phyloP scores from a whole-genome alignment of 2,329 filamentous ascomycete genomes.

The Truncatella angustata region DNA sequence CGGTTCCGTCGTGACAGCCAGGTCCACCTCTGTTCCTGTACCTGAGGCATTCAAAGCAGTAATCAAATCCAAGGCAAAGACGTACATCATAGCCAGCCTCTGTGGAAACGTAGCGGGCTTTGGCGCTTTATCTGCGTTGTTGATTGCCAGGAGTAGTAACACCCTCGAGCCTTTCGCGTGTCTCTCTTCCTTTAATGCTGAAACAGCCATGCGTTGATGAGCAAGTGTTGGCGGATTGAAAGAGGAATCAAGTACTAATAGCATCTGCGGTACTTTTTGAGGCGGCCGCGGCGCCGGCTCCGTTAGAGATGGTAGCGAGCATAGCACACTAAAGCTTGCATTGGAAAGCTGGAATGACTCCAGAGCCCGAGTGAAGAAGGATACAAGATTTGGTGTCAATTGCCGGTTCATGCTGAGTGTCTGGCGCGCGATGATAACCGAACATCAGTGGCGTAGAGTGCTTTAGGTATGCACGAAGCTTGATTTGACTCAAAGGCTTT shows the following conservation, averaged over 20 bases:
- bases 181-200: constrained; percentile 35
- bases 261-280: constrained; percentile 24
- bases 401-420: not conserved
- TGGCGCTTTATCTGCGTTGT: constrained; percentile 66
- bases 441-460: too few species aligned
- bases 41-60: not conserved
- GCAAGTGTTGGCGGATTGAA: constrained; percentile 67
- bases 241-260: constrained; percentile 64
- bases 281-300: constrained; percentile 17
- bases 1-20: constrained; percentile 68
- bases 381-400: constrained; percentile 16
- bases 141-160: constrained; percentile 58
- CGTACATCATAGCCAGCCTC: constrained; percentile 68
- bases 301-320: constrained; percentile 32
- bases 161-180: constrained; percentile 34
- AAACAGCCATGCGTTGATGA: constrained; percentile 55
- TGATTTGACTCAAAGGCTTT: too few species aligned
- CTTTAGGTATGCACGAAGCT: too few species aligned
- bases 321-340: constrained; percentile 44
- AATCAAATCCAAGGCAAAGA: constrained; percentile 59
- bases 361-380: constrained; percentile 44
- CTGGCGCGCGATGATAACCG: too few species aligned
- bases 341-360: constrained; percentile 41
- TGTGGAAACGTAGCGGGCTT: constrained; percentile 67
- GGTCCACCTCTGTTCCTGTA: constrained; percentile 47